Base-by-base conservation (phyloP, 2,329 filamentous ascomycete species). In the Hypoxylon sp. region DNA sequence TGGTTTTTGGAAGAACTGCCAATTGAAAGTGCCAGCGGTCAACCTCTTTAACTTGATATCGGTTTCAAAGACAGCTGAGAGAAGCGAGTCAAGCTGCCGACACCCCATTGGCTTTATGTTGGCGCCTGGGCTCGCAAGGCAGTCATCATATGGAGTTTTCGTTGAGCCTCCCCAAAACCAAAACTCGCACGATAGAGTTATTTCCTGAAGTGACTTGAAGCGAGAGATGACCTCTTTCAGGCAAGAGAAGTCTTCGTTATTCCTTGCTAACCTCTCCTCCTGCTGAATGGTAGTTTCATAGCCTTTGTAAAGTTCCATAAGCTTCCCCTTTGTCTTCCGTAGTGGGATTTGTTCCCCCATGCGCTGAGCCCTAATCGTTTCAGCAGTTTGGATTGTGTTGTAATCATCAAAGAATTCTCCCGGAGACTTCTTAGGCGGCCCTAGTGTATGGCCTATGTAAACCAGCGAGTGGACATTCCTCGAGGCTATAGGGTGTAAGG, bases 1-100 rank as follows among this genome's bases (percentile, higher is more conserved):
- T 20, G 76, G 74, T 11, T 59, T 61, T 30, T 73, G 56, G 54
- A 77, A 77, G 56, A 76, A 76, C 37, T 59, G 35, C 75, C 76
- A 78, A 51, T 70, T 70, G 20, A 77, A 46, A 1, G 33, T 25
- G 13, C 71, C 73, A 1, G 71, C 74, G 5, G 63, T 66, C 17
- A 78, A 62, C 7, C 37, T 70, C 22, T 56, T 68, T 44, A 76
- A 37, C 14, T 56, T 61, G 56, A 70, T 71, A 7, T 65, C 60
- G 2, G 63, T 54, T 14, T 65, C 60, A 31, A 60, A 72, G 22
- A 73, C 64, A 30, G 76, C 75, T 14, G 58, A 27, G 37, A 78
- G 70, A 6, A 78, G 64, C 7, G 74, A 68, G 6, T 76, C 68
- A 44, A 78, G 66, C 7, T 70, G 72, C 14, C 71, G 70, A 44